Base-by-base conservation (phyloP, 2,329 filamentous ascomycete species). In the Hymenoscyphus fraxineus region DNA sequence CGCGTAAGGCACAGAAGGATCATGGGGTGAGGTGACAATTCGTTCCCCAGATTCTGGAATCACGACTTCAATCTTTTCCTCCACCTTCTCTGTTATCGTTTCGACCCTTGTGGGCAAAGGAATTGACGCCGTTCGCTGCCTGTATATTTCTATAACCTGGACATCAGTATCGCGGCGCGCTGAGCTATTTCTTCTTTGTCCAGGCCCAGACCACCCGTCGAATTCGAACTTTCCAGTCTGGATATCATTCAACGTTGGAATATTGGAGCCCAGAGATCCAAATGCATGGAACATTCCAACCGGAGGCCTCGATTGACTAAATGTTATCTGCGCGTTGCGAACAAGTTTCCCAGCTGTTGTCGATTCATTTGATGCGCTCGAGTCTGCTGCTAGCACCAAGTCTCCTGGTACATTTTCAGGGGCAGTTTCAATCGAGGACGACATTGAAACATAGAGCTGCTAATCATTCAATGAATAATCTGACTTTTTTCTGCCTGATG, bases 271-370 rank as follows among this genome's bases (percentile, higher is more conserved):
- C 4, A 67, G 63, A 13, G 63, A 62, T 13, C 69, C 68, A 62
- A 68, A 69, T 2, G 68, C 69, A 55, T 67, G 66, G 61, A 69
- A 69, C 65, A 71, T 69, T 32, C 69, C 69, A 19, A 69, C 66
- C 1, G 69, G 68, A 10, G 65, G 66, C 38, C 69, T 64, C 6
- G 66, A 69, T 55, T 66, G 56, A 39, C 60, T 59, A 61, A 70
- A 70, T 4, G 67, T 64, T 59, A 65, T 60, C 15, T 55, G 44
- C 19, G 65, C 65, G 56, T 59, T 65, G 6, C 64, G 62, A 35
- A 66, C 38, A 3, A 69, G 16, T 13, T 39, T 60, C 7, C 47
- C 44, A 22, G 65, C 27, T 58, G 39, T 54, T 19, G 62, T 57
- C 10, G 32, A 32, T 40, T 41, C 57, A 27, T 47, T 60, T n/a